Evolutionary conservation across 257 asterid genomes (phyloP), one percentile per base, ranked within the genome.

Genomic region (Vinca minor): DNA sequence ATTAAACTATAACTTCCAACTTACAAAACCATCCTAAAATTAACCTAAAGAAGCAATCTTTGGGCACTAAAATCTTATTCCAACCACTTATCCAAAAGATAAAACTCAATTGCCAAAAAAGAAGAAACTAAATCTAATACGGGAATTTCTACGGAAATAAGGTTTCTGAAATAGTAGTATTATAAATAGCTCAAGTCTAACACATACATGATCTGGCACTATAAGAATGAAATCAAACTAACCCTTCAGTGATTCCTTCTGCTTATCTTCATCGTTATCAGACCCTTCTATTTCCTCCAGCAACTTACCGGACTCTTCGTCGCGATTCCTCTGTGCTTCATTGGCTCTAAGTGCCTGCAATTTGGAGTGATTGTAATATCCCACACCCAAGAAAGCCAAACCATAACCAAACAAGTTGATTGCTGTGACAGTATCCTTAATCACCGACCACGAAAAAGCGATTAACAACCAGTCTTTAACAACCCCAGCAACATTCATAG

Each of bases 401-500:
- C 73, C 77, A 32, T 72, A 66, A 0, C 73, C 77, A 54, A 45
- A 39, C 20, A 72, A 47, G 35, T 72, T 72, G 41, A 72, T 42
- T n/a, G 77, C 65, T 14, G 77, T 72, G 46, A 72, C 77, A 13
- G 69, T 67, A 4, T 72, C 77, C 53, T 61, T 72, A 35, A 72
- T 72, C 45, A 72, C 72, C 5, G 77, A 67, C 77, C 77, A 72
- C 3, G 72, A 72, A 66, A 72, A 72, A 8, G 69, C 73, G 49
- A 72, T 72, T 25, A 72, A 69, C 18, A 72, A 44, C 77, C 77
- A 72, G 35, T 72, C 72, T 35, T 72, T 72, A 7, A 72, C 77
- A 25, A 72, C 77, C 32, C 77, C 77, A n/a, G 77, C 77, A 31
- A 72, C 77, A 52, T 72, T 72, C 77, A 72, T 67, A 32, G 77